Base-by-base conservation (phyloP, 768 basidiomycete species). In the Hygrophoropsis aurantiaca region DNA sequence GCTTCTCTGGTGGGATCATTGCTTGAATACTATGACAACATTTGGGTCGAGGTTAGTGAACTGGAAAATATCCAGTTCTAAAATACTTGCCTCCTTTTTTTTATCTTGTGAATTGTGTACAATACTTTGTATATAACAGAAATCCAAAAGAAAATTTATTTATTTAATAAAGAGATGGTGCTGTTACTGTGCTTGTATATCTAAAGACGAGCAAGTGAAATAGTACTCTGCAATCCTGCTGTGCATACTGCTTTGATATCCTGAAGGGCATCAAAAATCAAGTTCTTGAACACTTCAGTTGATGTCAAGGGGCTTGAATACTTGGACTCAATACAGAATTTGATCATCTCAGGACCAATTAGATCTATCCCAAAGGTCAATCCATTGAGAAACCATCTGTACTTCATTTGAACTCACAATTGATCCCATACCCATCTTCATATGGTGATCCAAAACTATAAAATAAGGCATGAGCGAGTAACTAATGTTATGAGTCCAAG, bases 301-400 rank as follows among this genome's bases (percentile, higher is more conserved):
- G 88, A 89, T 15, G 93, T 94, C 15, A 68, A 58, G 3, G 75
- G 59, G 50, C 74, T 81, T 5, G 87, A 86, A 50, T 75, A 69
- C 64, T 98, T 98, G 37, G 87, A 90, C 63, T 98, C 95, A 60
- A 97, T 83, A 2, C 95, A 94, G 68, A 97, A 94, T 66, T 93
- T 94, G 60, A 98, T 74, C 47, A 83, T 73, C 35, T 84, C 69
- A 11, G 85, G 81, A 11, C 85, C 90, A 47, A 88, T 79, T 48
- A 95, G 78, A 65, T 97, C 94, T 95, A 55, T 19, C n/a, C 41
- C 25, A 46, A 34, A 69, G 62, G 60, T 13, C 4, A 26, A 4
- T 9, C 7, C 19, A 27, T 8, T 13, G 45, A 19, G 45, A 24
- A 53, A 37, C 27, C 40, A 23, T 37, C 10, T 42, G 21, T 19